Evolutionary conservation across 176 grass and related monocot genomes (phyloP), one percentile per base, ranked within the genome.

Genomic region (Phyllostachys edulis): DNA sequence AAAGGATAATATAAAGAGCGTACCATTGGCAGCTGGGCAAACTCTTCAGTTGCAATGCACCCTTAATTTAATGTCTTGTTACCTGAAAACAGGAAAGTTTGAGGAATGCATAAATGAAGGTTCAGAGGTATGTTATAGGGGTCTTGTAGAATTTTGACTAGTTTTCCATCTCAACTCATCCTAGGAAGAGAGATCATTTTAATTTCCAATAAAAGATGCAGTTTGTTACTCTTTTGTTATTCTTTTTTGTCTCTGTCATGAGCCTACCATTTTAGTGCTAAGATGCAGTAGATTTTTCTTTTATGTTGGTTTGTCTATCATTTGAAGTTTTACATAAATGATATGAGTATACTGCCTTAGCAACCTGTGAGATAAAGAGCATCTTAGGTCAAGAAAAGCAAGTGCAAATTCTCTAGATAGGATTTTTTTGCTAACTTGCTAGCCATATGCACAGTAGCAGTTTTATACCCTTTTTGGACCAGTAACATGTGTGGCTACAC

Each of bases 21-120:
- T 96, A 74, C 91, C 91, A 57, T 89, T 81, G 3, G 80, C 90
- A 24, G 67, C 68, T n/a, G 93, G 52, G 2, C 60, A 82, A 76
- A 89, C 75, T 62, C 75, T 99, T 63, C 91, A 96, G 80, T 66
- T 94, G 83, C 93, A 94, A 41, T 99, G 96, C 16, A 90, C 93
- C 27, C 91, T 99, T 90, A 99, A 99, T 88, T 80, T 99, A 79
- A 99, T 99, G 96, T 91, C 93, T 50, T 99, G 96, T 84, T 99
- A 99, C 82, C 87, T 99, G 78, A 96, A 93, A 85, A 91, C 79
- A 21, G 81, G 67, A 20, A 79, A 92, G 51, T 94, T 94, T 37
- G 85, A 94, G 45, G 93, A 96, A 83, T 99, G 96, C 71, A 83
- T 99, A 83, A 87, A 65, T 20, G 93, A 99, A 90, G 96, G 96